Evolutionary conservation across 495 filamentous ascomycete species (phyloP).

Genomic region (Lentithecium fluviatile): DNA sequence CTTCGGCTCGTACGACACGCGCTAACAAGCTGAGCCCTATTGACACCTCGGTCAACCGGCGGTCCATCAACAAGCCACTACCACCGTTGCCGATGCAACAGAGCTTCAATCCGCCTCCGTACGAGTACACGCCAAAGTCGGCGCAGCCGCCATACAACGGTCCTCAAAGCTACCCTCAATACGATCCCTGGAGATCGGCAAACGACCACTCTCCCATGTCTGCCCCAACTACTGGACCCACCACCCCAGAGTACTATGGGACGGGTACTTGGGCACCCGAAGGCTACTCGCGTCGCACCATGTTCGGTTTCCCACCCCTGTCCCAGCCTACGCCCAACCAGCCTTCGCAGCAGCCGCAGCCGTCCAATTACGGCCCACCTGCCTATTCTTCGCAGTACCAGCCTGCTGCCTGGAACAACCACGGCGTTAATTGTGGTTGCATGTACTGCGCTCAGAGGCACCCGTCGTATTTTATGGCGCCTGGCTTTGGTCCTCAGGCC

Average conservation of each 20-base stretch:
- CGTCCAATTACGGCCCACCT: conserved; percentile 32
- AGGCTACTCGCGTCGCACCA: conserved; percentile 40
- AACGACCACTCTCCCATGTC: conserved; percentile 68
- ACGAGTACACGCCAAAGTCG: conserved; percentile 33
- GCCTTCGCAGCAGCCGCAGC: conserved; percentile 32
- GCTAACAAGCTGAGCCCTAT: conserved; percentile 63
- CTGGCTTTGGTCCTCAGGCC: conserved; percentile 51
- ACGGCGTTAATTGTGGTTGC: conserved; percentile 66
- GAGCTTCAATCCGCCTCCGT: conserved; percentile 26
- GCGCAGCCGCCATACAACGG: conserved; percentile 28
- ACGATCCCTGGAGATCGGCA: conserved; percentile 55
- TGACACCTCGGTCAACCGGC: conserved; percentile 61
- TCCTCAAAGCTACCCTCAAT: conserved; percentile 33
- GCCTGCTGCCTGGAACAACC: conserved; percentile 38
- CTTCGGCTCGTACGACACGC: conserved; percentile 49
- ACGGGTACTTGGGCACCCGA: conserved; percentile 47
- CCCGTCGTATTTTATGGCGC: conserved; percentile 63
- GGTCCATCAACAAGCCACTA: conserved; percentile 38
- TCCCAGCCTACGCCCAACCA: conserved; percentile 34
- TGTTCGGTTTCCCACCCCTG: conserved; percentile 40
- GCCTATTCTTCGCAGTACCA: conserved; percentile 35
- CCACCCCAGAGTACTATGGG: conserved; percentile 45
- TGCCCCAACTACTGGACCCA: conserved; percentile 65
- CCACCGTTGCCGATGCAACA: conserved; percentile 31
- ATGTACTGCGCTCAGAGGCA: conserved; percentile 63